phyloP scores from a whole-genome alignment of 192 early-diverging fungal species.

The Oehlia diaphana region DNA sequence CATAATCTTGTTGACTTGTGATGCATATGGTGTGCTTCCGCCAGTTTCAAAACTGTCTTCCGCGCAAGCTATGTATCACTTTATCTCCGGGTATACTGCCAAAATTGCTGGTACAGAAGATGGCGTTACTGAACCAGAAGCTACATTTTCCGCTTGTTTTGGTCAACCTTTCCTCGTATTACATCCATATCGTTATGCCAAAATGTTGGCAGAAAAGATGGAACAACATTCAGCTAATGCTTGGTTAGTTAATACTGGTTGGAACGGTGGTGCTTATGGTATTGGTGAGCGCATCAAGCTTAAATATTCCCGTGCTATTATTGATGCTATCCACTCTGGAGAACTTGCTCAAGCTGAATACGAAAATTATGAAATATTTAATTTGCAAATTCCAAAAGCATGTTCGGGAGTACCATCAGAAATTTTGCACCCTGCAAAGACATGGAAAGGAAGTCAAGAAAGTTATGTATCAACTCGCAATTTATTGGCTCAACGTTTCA shows the following conservation, averaged over 20 bases:
- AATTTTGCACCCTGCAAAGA: constrained; percentile 82
- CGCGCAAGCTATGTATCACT: constrained; percentile 94
- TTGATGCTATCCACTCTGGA: constrained; percentile 95
- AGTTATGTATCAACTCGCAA: constrained; percentile 65
- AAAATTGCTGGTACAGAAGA: constrained; percentile 98
- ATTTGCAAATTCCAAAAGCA: constrained; percentile 81
- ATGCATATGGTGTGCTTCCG: constrained; percentile 95
- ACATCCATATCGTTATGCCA: constrained; percentile 94
- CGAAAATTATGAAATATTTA: constrained; percentile 85
- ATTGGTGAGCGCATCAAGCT: constrained; percentile 88
- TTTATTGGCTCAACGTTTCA: constrained; percentile 85
- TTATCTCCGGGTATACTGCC: constrained; percentile 96
- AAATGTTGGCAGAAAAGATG: constrained; percentile 97
- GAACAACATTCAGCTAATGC: constrained; percentile 78
- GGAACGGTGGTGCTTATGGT: constrained; percentile 93
- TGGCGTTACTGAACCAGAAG: constrained; percentile 89
- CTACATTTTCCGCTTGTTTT: constrained; percentile 93
- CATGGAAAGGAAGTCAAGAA: constrained; percentile 80
- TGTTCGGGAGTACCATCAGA: constrained; percentile 77
- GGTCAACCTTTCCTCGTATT: constrained; percentile 95
- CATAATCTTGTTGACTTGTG: constrained; percentile 95
- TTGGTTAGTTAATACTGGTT: constrained; percentile 97
- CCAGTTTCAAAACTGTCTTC: constrained; percentile 87
- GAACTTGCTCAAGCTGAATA: constrained; percentile 86
- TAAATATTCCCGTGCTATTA: constrained; percentile 96